Evolutionary conservation across 2,329 filamentous ascomycete species (phyloP).

Genomic region (Colletotrichum karsti): DNA sequence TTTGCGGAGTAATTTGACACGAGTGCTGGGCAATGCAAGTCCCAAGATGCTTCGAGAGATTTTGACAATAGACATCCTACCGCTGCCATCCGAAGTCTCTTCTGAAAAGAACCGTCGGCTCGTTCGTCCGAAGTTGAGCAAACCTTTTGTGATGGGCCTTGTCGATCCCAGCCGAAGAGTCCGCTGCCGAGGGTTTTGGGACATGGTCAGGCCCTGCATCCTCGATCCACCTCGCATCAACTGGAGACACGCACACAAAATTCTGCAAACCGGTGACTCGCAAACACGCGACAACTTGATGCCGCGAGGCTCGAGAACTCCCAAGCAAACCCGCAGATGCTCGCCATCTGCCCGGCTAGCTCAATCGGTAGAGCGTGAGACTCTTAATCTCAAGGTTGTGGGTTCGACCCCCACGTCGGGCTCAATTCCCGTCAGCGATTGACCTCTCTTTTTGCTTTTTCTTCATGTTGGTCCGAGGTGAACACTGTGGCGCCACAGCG

Average conservation of each 20-base stretch:
- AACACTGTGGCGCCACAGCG: too few relatives aligned
- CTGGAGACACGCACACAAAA: not conserved
- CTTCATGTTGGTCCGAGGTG: not conserved
- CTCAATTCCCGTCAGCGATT: conserved; percentile 33
- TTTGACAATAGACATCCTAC: not conserved
- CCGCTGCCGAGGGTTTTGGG: conserved; percentile 9
- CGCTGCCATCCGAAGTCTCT: not conserved
- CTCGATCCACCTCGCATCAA: conserved; percentile 2
- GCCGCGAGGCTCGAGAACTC: not conserved
- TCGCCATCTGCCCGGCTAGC: conserved; percentile 60
- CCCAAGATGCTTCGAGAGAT: not conserved
- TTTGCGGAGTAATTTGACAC: not conserved
- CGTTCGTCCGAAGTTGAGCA: conserved; percentile 4
- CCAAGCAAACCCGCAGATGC: not conserved
- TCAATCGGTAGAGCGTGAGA: conserved; percentile 80
- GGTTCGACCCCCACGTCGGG: conserved; percentile 35
- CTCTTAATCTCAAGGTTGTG: conserved; percentile 55
- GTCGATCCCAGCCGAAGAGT: not conserved
- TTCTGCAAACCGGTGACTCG: not conserved
- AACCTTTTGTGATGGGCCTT: not conserved
- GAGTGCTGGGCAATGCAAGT: not conserved
- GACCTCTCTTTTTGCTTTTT: not conserved
- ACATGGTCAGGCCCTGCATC: not conserved
- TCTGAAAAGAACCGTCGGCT: not conserved
- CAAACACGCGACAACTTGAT: not conserved